A percentile compares a stretch with the other conserved stretches of the same genome.
These are phyloP conservation scores for Colletotrichum sp. DNA, from an alignment of 2,329 filamentous ascomycete genomes.

Conservation along the genomic window DNA sequence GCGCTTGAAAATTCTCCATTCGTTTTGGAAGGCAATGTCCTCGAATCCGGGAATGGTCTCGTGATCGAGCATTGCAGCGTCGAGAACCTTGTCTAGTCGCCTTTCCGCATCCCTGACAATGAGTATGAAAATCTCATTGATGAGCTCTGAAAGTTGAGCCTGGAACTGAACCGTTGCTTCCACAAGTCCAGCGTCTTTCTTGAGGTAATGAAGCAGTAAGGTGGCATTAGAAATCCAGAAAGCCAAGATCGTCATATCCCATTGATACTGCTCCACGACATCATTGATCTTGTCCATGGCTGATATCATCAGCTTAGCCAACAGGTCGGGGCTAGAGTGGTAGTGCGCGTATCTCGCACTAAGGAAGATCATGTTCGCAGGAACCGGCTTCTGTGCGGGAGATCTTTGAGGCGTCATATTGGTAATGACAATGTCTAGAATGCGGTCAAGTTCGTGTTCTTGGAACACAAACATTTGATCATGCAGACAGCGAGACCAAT, in stretches of 20 bases:
- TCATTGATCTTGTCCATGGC: slow-evolving; percentile 97
- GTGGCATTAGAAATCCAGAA: slow-evolving; percentile 99
- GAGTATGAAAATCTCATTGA: slow-evolving; percentile 98
- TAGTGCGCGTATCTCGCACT: slow-evolving; percentile 97
- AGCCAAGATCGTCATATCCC: slow-evolving; percentile 99
- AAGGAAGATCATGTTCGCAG: slow-evolving; percentile 95
- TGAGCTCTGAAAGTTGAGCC: slow-evolving; percentile 88
- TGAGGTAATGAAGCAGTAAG: slow-evolving; percentile 92
- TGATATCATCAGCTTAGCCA: slow-evolving; percentile 79
- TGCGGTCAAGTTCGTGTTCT: slow-evolving; percentile 87
- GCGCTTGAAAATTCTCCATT: slow-evolving; percentile 96
- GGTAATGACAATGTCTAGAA: slow-evolving; percentile 94
- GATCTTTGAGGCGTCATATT: slow-evolving; percentile 97
- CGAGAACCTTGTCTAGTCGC: slow-evolving; percentile 93
- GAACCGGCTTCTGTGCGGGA: slow-evolving; percentile 95
- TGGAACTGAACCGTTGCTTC: slow-evolving; percentile 70
- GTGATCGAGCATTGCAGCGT: slow-evolving; percentile 93
- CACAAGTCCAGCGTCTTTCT: slow-evolving; percentile 60
- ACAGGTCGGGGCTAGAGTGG: slow-evolving; percentile 84
- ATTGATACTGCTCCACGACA: slow-evolving; percentile 93
- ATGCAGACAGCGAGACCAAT: slow-evolving; percentile 92
- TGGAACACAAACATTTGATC: slow-evolving; percentile 99
- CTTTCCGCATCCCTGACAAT: slow-evolving; percentile 96
- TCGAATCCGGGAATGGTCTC: slow-evolving; percentile 98
- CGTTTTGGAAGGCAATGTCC: slow-evolving; percentile 95